Percentiles rank a stretch among this genome's conserved stretches.
These are phyloP conservation scores for Picochlorum costavermella DNA, from an alignment of 139 green algal genomes.

Conservation along the genomic window DNA sequence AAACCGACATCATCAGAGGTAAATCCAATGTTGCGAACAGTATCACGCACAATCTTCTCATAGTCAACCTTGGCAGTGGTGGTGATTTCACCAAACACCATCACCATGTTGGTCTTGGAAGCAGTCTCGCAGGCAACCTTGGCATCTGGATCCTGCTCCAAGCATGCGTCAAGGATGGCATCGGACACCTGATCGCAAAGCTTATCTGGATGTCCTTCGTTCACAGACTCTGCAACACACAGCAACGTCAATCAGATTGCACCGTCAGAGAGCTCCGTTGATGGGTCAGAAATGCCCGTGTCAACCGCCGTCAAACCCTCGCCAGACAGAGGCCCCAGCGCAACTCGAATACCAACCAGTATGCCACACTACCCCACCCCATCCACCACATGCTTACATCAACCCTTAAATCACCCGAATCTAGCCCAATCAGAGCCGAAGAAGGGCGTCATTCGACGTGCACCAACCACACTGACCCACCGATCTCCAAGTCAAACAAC, in stretches of 20 bases:
- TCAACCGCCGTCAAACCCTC: background rate
- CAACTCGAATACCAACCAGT: no score
- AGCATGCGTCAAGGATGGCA: constrained; percentile 94
- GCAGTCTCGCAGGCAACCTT: constrained; percentile 97
- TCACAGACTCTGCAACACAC: constrained; percentile 50
- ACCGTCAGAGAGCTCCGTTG: no score
- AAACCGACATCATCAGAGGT: constrained; percentile 88
- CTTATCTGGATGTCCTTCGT: constrained; percentile 95
- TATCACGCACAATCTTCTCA: constrained; percentile 76
- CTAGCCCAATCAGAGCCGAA: no score
- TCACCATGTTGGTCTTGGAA: constrained; percentile 99
- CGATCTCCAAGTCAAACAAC: background rate
- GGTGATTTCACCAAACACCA: constrained; percentile 99
- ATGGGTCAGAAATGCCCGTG: no score
- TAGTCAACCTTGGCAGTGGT: constrained; percentile 99
- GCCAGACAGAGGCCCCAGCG: background rate
- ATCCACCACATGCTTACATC: no score
- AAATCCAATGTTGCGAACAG: constrained; percentile 86
- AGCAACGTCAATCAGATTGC: background rate
- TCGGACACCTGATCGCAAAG: constrained; percentile 94
- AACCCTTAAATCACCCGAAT: no score
- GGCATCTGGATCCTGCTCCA: constrained; percentile 89
- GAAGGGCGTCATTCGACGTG: no score
- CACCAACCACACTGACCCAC: background rate
- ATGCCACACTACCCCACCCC: background rate